Conservation (phyloP, 73 alveolate genomes). For the Uronychia setigera region DNA sequence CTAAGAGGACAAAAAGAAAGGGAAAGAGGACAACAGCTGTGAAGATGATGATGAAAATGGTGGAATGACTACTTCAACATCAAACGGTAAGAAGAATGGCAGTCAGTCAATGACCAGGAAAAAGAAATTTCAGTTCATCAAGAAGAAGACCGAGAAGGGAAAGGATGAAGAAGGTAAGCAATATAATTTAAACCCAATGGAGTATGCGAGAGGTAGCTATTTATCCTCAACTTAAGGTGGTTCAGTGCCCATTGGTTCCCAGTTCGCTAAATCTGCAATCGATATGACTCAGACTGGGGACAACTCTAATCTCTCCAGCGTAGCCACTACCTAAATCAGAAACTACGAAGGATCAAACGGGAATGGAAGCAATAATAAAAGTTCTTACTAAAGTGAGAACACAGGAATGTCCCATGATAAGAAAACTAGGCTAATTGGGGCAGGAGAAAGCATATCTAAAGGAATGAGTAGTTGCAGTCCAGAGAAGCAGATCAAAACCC, state of each 20-base stretch:
- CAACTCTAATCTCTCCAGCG: no score
- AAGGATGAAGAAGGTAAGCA: no score
- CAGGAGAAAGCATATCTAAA: neutral
- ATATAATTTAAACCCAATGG: no score
- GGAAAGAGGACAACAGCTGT: neutral
- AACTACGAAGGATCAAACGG: neutral
- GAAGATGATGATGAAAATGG: neutral
- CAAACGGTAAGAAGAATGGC: neutral
- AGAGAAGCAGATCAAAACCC: neutral
- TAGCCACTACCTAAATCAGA: no score
- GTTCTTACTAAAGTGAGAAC: neutral
- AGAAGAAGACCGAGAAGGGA: neutral
- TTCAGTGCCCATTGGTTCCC: no score
- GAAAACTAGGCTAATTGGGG: neutral
- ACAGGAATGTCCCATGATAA: neutral
- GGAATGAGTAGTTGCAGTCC: neutral
- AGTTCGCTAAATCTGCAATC: no score
- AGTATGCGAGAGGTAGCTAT: no score
- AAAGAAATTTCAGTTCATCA: neutral
- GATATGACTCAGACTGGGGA: no score
- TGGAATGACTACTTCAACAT: neutral
- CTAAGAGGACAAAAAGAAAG: neutral
- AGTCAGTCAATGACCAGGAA: neutral
- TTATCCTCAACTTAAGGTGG: no score
- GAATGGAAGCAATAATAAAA: neutral